These are phyloP conservation scores for Puccinellia tenuiflora DNA, from an alignment of 176 grass and related monocot genomes.

Conservation along the genomic window DNA sequence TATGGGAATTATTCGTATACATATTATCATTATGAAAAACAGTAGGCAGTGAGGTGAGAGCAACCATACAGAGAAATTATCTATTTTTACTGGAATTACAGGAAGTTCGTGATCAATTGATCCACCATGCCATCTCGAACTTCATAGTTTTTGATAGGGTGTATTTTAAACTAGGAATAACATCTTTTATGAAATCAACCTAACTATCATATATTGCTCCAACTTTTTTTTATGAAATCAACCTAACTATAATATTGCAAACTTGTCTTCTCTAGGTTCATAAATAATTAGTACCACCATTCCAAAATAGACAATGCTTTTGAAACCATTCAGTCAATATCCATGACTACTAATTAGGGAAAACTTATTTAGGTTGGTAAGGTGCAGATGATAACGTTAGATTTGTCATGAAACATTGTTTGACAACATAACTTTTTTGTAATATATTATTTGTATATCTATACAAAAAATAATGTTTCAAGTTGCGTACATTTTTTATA, in stretches of 20 bases:
- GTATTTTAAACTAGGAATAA: not conserved
- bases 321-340: not conserved
- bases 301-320: not conserved
- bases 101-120: not conserved
- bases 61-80: not conserved
- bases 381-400: not conserved
- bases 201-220: not conserved
- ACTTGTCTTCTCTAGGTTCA: not conserved
- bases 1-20: not conserved
- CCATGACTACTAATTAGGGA: not conserved
- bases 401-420: not conserved
- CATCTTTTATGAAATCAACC: not conserved
- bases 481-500: not conserved
- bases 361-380: not conserved
- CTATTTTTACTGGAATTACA: not conserved
- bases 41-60: not conserved
- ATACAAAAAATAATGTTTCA: not conserved
- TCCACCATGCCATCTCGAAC: not conserved
- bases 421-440: not conserved
- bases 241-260: not conserved
- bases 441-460: not conserved
- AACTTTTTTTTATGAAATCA: not conserved
- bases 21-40: not conserved
- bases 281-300: not conserved
- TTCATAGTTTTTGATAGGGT: not conserved